Percentiles rank a stretch among this genome's conserved stretches.
phyloP scores from a whole-genome alignment of 805 yeast genomes.

The Helenozyma baotianmanensis region DNA sequence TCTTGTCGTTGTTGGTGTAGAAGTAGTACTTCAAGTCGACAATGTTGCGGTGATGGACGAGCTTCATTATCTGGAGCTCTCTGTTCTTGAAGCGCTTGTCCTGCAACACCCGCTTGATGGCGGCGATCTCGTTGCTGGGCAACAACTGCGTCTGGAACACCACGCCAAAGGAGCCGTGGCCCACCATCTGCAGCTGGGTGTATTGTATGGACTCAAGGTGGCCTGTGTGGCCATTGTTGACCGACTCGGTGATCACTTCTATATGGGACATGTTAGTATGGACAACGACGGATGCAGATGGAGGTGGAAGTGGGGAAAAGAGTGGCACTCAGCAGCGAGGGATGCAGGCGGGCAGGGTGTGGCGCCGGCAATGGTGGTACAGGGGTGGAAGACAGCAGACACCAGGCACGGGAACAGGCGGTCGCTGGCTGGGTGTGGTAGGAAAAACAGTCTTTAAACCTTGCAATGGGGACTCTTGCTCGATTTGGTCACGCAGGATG shows the following conservation, averaged over 20 bases:
- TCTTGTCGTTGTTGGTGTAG: conserved; percentile 67
- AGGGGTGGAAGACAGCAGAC: too few species aligned
- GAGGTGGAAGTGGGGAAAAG: not conserved
- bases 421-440: too few species aligned
- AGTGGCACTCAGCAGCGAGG: not conserved
- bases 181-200: conserved; percentile 84
- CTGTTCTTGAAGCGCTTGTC: conserved; percentile 92
- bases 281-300: not conserved
- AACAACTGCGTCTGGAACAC: conserved; percentile 84
- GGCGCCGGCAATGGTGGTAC: too few species aligned
- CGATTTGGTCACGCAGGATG: conserved; percentile 16
- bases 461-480: not conserved
- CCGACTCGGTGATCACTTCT: conserved; percentile 57
- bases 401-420: too few species aligned
- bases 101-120: conserved; percentile 93
- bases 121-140: conserved; percentile 76
- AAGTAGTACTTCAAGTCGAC: conserved; percentile 85
- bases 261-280: conserved; percentile 41
- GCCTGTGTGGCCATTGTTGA: conserved; percentile 68
- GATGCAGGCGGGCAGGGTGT: not conserved
- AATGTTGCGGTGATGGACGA: conserved; percentile 79
- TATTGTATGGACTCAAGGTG: conserved; percentile 60
- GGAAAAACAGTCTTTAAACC: not conserved
- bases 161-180: conserved; percentile 99
- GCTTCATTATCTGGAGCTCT: conserved; percentile 92